Evolutionary conservation across 176 grass and related monocot genomes (phyloP), one percentile per base, ranked within the genome.

Genomic region (Triticum timopheevii): DNA sequence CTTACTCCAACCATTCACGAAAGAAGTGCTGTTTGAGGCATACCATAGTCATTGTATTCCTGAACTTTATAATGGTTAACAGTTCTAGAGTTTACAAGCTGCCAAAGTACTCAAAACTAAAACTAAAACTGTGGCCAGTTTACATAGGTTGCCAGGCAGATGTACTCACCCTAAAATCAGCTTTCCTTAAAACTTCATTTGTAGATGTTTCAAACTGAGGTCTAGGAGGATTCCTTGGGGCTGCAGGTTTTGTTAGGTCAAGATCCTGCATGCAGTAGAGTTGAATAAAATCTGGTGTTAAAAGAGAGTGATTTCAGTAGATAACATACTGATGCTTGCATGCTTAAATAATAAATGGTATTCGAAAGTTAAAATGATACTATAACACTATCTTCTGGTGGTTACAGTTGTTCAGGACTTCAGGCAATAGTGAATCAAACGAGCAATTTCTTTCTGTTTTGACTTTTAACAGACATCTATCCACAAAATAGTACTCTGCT

Each of bases 161-260:
- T 80, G 30, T 58, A 80, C 76, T 92, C 54, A 96, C 96, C 88
- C 92, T 91, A 87, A 96, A 98, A 94, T 98, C 97, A 2, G 97
- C 94, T 91, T 96, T 98, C 80, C 61, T 93, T 62, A 98, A 88
- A 78, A 96, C 97, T 54, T 96, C 92, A 13, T 49, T 25, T 58
- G 94, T 96, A 61, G 90, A 91, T 36, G 92, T 96, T 92, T 94
- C 58, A 85, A 98, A 98, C 50, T 86, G 79, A 38, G 1, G 47
- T 88, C 80, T 87, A 83, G 81, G 88, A 22, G 65, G 71, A 7
- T 71, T 79, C 65, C 84, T 92, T 78, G 82, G 65, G 3, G 79
- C 71, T 71, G 84, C 90, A 72, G 97, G 94, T 88, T 81, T 93
- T 73, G 72, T 94, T 65, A 96, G 90, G 85, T 98, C 90, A 81